phyloP scores from a whole-genome alignment of 257 asterid species.

The Solanum piurae region DNA sequence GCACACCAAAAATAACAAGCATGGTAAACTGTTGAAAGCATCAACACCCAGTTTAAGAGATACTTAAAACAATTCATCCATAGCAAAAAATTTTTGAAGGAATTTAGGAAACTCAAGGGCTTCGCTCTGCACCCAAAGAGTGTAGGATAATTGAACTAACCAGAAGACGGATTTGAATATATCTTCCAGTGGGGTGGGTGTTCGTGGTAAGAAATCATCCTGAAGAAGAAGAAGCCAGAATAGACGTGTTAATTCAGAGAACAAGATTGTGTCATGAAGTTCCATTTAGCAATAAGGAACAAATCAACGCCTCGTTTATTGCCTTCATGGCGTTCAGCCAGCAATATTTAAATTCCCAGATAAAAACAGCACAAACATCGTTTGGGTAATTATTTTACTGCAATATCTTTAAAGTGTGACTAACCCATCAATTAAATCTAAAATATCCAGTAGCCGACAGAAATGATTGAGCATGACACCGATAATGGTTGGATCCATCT shows the following conservation, averaged over 20 bases:
- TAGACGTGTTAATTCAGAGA: not conserved
- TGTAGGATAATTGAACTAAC: slow-evolving; percentile 32
- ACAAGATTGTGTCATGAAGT: not conserved
- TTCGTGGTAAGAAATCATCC: slow-evolving; percentile 97
- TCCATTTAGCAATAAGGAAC: not conserved
- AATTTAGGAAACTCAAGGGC: not conserved
- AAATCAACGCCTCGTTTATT: not conserved
- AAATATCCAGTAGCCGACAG: not conserved
- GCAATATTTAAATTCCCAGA: not conserved
- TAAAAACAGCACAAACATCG: not conserved
- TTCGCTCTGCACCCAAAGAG: not conserved
- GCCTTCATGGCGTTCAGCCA: not conserved
- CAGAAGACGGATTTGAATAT: slow-evolving; percentile 86
- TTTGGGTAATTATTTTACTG: not conserved
- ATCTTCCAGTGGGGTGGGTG: slow-evolving; percentile 91
- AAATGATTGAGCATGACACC: not conserved
- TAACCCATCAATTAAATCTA: not conserved
- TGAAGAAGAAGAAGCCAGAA: slow-evolving; percentile 13
- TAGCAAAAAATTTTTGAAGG: slow-evolving; percentile 1
- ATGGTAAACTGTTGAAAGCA: slow-evolving; percentile 94
- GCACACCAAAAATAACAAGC: slow-evolving; percentile 76
- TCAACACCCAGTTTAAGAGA: slow-evolving; percentile 36
- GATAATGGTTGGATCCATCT: not conserved
- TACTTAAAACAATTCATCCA: slow-evolving; percentile 16
- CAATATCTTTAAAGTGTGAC: not conserved